Percentiles rank a stretch among this genome's conserved stretches.
These are phyloP conservation scores for Pseudogymnoascus sp. DNA, from an alignment of 2,329 filamentous ascomycete species.

Conservation along the genomic window DNA sequence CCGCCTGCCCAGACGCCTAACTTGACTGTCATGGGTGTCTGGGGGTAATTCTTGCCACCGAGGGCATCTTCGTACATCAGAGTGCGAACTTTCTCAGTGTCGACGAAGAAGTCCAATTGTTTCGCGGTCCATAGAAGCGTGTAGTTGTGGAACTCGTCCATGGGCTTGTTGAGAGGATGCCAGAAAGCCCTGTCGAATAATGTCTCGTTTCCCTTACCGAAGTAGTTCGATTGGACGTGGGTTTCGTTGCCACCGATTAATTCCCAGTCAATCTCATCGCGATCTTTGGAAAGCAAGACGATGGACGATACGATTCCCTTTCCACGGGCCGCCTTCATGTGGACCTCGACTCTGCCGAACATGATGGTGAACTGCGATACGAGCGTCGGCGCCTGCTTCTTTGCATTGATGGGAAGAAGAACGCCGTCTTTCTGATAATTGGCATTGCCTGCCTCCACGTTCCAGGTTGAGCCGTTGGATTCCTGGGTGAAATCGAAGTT, in stretches of 20 bases:
- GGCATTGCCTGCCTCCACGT: constrained; percentile 60
- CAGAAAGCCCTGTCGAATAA: constrained; percentile 64
- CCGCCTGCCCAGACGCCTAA: constrained; percentile 62
- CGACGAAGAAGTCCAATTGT: constrained; percentile 61
- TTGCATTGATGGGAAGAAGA: constrained; percentile 62
- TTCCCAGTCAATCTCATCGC: constrained; percentile 87
- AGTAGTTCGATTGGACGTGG: constrained; percentile 66
- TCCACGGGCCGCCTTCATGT: constrained; percentile 69
- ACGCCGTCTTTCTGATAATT: constrained; percentile 59
- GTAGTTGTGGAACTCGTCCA: constrained; percentile 60
- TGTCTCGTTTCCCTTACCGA: constrained; percentile 66
- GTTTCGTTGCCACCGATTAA: constrained; percentile 63
- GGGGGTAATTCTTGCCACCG: constrained; percentile 60
- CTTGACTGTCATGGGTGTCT: constrained; percentile 68
- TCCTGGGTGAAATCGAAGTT: constrained; percentile 62
- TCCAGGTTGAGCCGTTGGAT: constrained; percentile 53
- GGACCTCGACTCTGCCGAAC: constrained; percentile 72
- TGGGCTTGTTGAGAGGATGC: constrained; percentile 51
- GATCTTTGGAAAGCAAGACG: constrained; percentile 74
- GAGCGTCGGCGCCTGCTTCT: constrained; percentile 72
- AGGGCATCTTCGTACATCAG: constrained; percentile 56
- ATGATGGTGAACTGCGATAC: constrained; percentile 79
- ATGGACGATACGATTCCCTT: constrained; percentile 73
- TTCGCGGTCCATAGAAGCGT: constrained; percentile 67
- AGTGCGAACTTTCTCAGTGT: constrained; percentile 58